Conservation (phyloP, 2,329 filamentous ascomycete genomes). For the Cytospora mali region DNA sequence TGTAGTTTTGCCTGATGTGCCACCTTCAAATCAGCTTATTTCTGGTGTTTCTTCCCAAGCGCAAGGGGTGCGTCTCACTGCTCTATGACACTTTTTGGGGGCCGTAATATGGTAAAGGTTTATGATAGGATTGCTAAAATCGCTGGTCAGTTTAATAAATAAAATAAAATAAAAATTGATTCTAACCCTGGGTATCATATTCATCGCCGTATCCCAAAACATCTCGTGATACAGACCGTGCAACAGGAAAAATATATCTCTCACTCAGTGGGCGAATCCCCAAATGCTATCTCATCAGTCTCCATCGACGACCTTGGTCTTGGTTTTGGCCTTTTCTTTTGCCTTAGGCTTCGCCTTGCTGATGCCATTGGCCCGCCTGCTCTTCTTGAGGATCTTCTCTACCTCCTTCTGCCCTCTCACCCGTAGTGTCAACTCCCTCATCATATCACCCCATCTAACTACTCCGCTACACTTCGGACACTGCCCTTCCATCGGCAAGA, state of each 20-base stretch:
- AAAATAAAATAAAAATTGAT: not conserved
- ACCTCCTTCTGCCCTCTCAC: conserved; percentile 71
- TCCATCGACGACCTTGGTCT: not conserved
- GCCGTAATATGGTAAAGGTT: not conserved
- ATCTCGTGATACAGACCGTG: not conserved
- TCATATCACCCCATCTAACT: conserved; percentile 74
- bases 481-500: conserved; percentile 68
- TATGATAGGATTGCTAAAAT: not conserved
- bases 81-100: not conserved
- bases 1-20: not conserved
- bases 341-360: conserved; percentile 34
- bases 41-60: not conserved
- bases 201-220: not conserved
- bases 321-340: conserved; percentile 8
- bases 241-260: not conserved
- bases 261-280: not conserved
- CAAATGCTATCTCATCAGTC: not conserved
- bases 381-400: conserved; percentile 64
- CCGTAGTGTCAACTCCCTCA: conserved; percentile 80
- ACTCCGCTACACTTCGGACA: conserved; percentile 71
- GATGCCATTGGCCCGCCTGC: conserved; percentile 29
- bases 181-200: not conserved
- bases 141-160: not conserved
- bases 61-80: not conserved
- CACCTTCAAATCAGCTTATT: not conserved